Percentiles rank a stretch among this genome's conserved stretches.
Evolutionary conservation across 169 alveolate genomes (phyloP).

Genomic region (Sarcocystis neurona): DNA sequence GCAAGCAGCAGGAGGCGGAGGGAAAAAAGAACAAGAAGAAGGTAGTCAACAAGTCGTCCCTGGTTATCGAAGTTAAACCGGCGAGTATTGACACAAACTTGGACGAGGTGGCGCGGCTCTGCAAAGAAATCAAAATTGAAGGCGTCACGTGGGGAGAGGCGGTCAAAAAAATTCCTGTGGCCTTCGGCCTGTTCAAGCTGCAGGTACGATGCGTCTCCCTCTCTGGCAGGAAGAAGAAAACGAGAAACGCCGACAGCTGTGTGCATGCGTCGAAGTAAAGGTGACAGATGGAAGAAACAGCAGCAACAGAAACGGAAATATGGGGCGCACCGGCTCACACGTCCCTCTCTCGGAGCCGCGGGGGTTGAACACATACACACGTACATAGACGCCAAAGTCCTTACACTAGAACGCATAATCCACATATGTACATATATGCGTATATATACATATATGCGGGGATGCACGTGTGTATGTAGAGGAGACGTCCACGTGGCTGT

Average conservation of each 20-base stretch:
- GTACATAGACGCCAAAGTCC: too few relatives aligned
- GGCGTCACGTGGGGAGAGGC: constrained; percentile 88
- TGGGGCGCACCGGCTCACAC: too few relatives aligned
- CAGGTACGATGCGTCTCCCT: constrained; percentile 63
- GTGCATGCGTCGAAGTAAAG: too few relatives aligned
- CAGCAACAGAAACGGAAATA: too few relatives aligned
- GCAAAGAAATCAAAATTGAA: constrained; percentile 77
- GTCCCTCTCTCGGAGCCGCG: too few relatives aligned
- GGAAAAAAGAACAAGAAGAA: constrained; percentile 61
- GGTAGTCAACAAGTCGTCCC: constrained; percentile 74
- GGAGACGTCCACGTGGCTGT: too few relatives aligned
- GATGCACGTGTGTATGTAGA: too few relatives aligned
- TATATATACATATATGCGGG: too few relatives aligned
- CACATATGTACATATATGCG: too few relatives aligned
- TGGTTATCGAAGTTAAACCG: constrained; percentile 85
- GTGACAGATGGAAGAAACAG: too few relatives aligned
- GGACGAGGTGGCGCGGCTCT: constrained; percentile 76
- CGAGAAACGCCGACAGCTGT: not conserved
- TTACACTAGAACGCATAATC: too few relatives aligned
- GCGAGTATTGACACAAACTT: constrained; percentile 78
- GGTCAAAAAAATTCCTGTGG: constrained; percentile 81
- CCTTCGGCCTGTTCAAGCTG: constrained; percentile 83
- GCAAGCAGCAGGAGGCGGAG: constrained; percentile 66
- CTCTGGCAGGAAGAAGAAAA: not conserved
- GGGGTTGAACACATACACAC: too few relatives aligned